A percentile compares a stretch with the other conserved stretches of the same genome.
Evolutionary conservation across 345 rosid species (phyloP).

Genomic region (Balakata baccata): DNA sequence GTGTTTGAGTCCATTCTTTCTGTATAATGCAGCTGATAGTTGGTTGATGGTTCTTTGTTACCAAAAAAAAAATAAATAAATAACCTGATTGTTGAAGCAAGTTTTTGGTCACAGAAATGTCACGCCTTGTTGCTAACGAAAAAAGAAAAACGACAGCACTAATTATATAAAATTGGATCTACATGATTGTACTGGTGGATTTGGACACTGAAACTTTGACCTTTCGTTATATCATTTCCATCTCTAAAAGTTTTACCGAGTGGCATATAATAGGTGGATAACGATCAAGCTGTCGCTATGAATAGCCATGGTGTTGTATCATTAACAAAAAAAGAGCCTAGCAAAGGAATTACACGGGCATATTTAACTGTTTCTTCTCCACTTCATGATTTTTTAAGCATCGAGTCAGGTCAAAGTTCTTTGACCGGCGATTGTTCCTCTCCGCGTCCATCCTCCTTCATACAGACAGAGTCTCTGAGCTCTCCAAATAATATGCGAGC

Average conservation of each 20-base stretch:
- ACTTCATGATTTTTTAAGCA: conserved; percentile 17
- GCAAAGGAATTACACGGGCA: conserved; percentile 14
- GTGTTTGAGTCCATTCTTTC: background rate
- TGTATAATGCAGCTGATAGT: background rate
- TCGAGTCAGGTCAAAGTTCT: conserved; percentile 31
- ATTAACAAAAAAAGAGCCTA: conserved; percentile 13
- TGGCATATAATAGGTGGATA: background rate
- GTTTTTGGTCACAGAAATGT: conserved; percentile 16
- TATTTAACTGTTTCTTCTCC: conserved; percentile 15
- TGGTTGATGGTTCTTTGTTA: background rate
- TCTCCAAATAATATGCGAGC: conserved; percentile 20
- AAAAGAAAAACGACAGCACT: background rate
- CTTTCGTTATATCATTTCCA: background rate
- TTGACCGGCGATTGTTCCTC: conserved; percentile 31
- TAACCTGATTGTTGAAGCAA: background rate
- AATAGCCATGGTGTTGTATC: conserved; percentile 16
- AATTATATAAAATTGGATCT: background rate
- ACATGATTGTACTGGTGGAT: background rate
- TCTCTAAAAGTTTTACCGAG: background rate
- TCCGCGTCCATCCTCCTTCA: conserved; percentile 36
- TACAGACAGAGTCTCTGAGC: conserved; percentile 33
- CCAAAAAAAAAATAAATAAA: no score
- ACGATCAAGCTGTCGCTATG: conserved; percentile 9
- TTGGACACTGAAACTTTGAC: background rate
- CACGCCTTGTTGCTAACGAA: background rate